phyloP scores from a whole-genome alignment of 768 basidiomycete species.

The Mycena indigotica region DNA sequence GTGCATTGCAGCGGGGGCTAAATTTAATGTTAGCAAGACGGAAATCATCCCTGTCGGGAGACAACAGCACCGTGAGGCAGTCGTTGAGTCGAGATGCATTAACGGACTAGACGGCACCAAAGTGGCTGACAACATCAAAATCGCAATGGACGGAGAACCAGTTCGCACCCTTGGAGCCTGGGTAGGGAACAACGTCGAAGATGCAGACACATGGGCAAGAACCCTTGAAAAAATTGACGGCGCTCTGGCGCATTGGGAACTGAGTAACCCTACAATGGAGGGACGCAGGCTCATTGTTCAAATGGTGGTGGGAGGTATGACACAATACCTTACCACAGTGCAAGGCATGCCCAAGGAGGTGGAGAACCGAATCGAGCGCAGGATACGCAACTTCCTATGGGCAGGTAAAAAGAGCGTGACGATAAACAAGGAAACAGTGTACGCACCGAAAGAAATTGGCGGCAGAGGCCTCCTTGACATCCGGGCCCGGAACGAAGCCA shows the following conservation, averaged over 20 bases:
- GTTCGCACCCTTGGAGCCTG: slow-evolving; percentile 2
- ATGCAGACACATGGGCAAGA: background rate
- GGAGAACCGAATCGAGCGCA: background rate
- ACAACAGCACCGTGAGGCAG: background rate
- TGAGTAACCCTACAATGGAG: slow-evolving; percentile 14
- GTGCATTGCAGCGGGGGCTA: slow-evolving; percentile 6
- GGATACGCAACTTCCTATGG: slow-evolving; percentile 6
- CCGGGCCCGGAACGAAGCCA: background rate
- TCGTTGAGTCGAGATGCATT: background rate
- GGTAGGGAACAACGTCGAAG: slow-evolving; percentile 2
- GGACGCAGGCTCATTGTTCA: slow-evolving; percentile 9
- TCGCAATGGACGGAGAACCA: background rate
- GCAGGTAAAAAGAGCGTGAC: background rate
- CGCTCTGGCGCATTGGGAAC: slow-evolving; percentile 9
- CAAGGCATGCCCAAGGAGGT: slow-evolving; percentile 27
- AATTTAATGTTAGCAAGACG: slow-evolving; percentile 27
- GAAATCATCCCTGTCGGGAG: slow-evolving; percentile 29
- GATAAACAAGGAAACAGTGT: slow-evolving; percentile 1
- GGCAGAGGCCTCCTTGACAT: background rate
- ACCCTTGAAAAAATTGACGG: slow-evolving; percentile 11
- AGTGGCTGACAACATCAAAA: background rate
- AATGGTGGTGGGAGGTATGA: slow-evolving; percentile 22
- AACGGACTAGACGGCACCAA: background rate
- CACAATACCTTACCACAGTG: slow-evolving; percentile 22
- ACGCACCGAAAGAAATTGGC: slow-evolving; percentile 4